Evolutionary conservation across 2,329 filamentous ascomycete species (phyloP).

Genomic region (Fusarium newnesense): DNA sequence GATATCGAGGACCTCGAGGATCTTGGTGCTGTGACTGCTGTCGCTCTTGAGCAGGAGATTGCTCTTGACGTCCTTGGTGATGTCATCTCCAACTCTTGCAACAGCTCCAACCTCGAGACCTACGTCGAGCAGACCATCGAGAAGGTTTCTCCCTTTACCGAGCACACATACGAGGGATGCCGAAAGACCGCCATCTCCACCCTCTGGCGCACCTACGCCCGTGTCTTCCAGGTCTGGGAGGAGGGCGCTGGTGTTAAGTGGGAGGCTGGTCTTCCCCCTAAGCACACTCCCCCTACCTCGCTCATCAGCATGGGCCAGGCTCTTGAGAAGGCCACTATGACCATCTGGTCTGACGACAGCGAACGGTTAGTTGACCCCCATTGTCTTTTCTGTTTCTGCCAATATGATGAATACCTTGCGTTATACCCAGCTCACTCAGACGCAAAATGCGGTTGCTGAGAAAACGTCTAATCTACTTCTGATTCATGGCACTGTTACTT

Average conservation of each 20-base stretch:
- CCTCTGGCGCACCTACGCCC: slow-evolving; percentile 91
- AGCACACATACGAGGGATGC: slow-evolving; percentile 93
- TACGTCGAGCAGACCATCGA: slow-evolving; percentile 92
- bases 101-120: slow-evolving; percentile 75
- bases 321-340: slow-evolving; percentile 84
- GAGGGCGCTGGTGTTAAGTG: slow-evolving; percentile 80
- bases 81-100: slow-evolving; percentile 86
- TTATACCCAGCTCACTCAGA: slow-evolving; percentile 99
- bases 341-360: slow-evolving; percentile 87
- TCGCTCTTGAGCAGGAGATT: slow-evolving; percentile 97
- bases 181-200: slow-evolving; percentile 92
- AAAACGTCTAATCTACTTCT: slow-evolving; percentile 69
- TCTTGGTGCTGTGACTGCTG: slow-evolving; percentile 85
- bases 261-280: slow-evolving; percentile 86
- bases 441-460: slow-evolving; percentile 88
- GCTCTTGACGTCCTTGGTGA: slow-evolving; percentile 95
- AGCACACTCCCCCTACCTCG: slow-evolving; percentile 80
- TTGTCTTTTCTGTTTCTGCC: slow-evolving; percentile 40
- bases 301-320: slow-evolving; percentile 87
- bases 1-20: slow-evolving; percentile 82
- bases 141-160: slow-evolving; percentile 80
- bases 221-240: slow-evolving; percentile 88
- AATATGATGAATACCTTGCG: slow-evolving; percentile 87
- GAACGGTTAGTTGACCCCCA: slow-evolving; percentile 79
- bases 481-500: slow-evolving; percentile 45